phyloP scores from a whole-genome alignment of 2,329 filamentous ascomycete species.

The Penicillium sp. region DNA sequence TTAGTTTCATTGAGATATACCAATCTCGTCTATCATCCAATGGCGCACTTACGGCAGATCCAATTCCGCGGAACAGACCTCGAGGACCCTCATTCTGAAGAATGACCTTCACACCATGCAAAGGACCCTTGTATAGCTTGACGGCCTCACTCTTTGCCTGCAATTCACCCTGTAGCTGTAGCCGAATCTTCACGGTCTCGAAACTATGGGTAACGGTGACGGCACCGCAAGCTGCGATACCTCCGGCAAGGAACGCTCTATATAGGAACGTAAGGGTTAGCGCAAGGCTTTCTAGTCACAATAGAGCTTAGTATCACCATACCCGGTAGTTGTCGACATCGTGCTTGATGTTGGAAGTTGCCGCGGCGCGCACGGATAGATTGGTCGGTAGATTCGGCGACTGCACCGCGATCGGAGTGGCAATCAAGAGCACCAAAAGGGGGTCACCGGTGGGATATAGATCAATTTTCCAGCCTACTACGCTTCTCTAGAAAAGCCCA shows the following conservation, averaged over 20 bases:
- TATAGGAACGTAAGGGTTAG: constrained; percentile 9
- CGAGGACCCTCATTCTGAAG: constrained; percentile 82
- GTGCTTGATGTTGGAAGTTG: neutral
- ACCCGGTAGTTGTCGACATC: constrained; percentile 58
- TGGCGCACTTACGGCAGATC: constrained; percentile 64
- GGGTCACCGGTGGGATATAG: neutral
- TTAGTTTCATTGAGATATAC: neutral
- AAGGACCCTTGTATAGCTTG: constrained; percentile 83
- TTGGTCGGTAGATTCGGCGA: neutral
- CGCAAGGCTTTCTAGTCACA: neutral
- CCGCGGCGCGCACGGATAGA: neutral
- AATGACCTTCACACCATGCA: constrained; percentile 90
- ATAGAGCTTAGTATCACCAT: constrained; percentile 12
- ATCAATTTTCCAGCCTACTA: neutral
- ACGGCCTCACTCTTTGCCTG: constrained; percentile 82
- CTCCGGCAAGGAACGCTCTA: constrained; percentile 90
- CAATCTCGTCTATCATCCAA: neutral
- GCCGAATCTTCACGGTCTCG: constrained; percentile 97
- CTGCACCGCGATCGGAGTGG: constrained; percentile 1
- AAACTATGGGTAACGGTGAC: constrained; percentile 98
- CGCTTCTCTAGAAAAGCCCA: neutral
- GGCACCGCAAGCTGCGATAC: constrained; percentile 93
- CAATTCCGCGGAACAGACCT: constrained; percentile 85
- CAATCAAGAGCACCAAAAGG: neutral
- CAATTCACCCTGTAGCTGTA: constrained; percentile 95